Evolutionary conservation across 768 basidiomycete species (phyloP).

Genomic region (Lanmaoa pseudosensibilis): DNA sequence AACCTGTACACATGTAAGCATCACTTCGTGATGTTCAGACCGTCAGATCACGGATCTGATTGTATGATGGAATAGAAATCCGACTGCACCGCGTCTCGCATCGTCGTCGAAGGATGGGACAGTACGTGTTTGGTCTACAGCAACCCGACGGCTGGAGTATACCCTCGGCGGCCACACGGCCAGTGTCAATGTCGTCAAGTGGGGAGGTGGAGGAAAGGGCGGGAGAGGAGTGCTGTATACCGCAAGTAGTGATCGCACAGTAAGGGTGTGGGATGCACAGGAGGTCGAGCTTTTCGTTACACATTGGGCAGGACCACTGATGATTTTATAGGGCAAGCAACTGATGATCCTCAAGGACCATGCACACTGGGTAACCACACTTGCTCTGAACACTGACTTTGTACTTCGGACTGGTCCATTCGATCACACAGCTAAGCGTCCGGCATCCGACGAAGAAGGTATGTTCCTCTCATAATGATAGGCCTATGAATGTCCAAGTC

Average conservation of each 20-base stretch:
- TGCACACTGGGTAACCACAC: constrained; percentile 98
- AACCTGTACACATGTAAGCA: constrained; percentile 87
- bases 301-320: constrained; percentile 1
- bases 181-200: constrained; percentile 91
- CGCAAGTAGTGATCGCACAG: constrained; percentile 90
- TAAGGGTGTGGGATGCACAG: constrained; percentile 91
- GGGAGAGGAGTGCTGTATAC: constrained; percentile 83
- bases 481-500: neutral
- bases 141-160: constrained; percentile 71
- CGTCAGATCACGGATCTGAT: constrained; percentile 5
- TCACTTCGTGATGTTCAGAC: neutral
- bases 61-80: constrained; percentile 52
- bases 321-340: constrained; percentile 64
- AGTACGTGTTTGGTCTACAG: constrained; percentile 89
- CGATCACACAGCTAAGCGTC: constrained; percentile 81
- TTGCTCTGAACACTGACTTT: constrained; percentile 94
- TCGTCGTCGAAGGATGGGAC: constrained; percentile 96
- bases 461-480: constrained; percentile 8
- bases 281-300: constrained; percentile 45
- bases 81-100: constrained; percentile 77
- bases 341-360: constrained; percentile 90
- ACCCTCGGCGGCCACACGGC: constrained; percentile 92
- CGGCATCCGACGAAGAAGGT: constrained; percentile 84
- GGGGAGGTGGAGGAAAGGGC: constrained; percentile 82
- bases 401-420: constrained; percentile 93